These are phyloP conservation scores for Rhamnella rubrinervis DNA, from an alignment of 331 rosid species.

Conservation along the genomic window DNA sequence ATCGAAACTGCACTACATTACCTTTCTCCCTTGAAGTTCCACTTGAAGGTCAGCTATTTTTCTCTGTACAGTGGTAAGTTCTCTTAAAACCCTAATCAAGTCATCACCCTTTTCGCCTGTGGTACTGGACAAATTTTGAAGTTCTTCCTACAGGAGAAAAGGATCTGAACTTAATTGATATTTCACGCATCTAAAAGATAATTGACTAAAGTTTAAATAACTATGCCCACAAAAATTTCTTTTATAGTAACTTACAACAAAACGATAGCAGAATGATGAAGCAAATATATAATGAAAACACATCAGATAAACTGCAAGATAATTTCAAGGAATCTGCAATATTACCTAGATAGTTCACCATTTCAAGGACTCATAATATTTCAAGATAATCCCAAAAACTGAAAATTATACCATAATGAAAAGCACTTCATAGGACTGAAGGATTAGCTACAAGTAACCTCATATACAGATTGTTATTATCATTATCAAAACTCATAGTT, in stretches of 20 bases:
- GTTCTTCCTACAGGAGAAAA: constrained; percentile 54
- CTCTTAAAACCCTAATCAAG: constrained; percentile 79
- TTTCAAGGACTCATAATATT: too few species aligned
- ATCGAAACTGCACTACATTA: constrained; percentile 19
- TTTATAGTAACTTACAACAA: not conserved
- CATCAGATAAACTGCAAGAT: not conserved
- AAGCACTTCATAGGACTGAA: too few species aligned
- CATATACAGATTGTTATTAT: too few species aligned
- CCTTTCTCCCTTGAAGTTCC: constrained; percentile 81
- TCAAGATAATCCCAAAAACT: not conserved
- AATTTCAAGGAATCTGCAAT: not conserved
- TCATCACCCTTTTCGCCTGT: constrained; percentile 74
- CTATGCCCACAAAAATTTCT: not conserved
- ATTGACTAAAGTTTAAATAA: not conserved
- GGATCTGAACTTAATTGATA: not conserved
- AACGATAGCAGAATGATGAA: not conserved
- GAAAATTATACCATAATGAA: not conserved
- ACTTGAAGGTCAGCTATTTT: constrained; percentile 81
- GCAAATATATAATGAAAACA: not conserved
- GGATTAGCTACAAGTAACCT: too few species aligned
- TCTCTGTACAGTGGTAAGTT: constrained; percentile 74
- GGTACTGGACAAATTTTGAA: constrained; percentile 46
- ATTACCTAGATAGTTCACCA: too few species aligned
- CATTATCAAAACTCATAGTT: too few species aligned
- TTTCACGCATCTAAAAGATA: constrained; percentile 2